Base-by-base conservation (phyloP, 148 eudicot genomes). In the Cornus controversa region DNA sequence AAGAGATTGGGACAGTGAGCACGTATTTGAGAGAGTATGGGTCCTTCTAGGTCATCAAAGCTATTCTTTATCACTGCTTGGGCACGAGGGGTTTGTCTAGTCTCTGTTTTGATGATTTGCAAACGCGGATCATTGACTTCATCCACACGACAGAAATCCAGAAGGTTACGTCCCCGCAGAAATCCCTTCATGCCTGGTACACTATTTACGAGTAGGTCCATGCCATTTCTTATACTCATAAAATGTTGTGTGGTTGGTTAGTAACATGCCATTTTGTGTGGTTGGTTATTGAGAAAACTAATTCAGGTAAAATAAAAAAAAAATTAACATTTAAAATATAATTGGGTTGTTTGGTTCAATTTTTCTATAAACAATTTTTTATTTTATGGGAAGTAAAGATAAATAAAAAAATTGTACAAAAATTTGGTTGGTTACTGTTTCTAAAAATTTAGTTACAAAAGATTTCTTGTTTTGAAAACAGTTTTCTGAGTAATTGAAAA, bases 41-140 rank as follows among this genome's bases (percentile, higher is more conserved):
- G 81, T 23, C 79, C 85, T 36, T 85, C 88, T n/a, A 85, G 75
- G 22, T 82, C 85, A 36, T 82, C 85, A 64, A 73, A 85, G 8
- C 85, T 80, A 58, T 84, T 84, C 27, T 80, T 78, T 23, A 84
- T 77, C 2, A 83, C 63, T 0, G 72, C 88, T 11, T 24, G 54
- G 45, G 83, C 83, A 42, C 76, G 47, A 1, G 45, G 22, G 6
- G 69, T 65, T 28, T 15, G n/a, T 22, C 25, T 66, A 11, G 83
- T 71, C 73, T 73, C 79, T 1, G 24, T 58, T 23, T 13, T 45
- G 14, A 62, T 18, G 62, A 65, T 22, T 45, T 80, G 62, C 23
- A 79, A 27, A 10, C 26, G 9, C 0, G 70, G 64, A 24, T 83
- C 73, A 8, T 79, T 71, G 8, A 74, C 4, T 66, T 74, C 80